Evolutionary conservation across 352 stramenopile species (phyloP).

Genomic region (Globisporangium canariense): DNA sequence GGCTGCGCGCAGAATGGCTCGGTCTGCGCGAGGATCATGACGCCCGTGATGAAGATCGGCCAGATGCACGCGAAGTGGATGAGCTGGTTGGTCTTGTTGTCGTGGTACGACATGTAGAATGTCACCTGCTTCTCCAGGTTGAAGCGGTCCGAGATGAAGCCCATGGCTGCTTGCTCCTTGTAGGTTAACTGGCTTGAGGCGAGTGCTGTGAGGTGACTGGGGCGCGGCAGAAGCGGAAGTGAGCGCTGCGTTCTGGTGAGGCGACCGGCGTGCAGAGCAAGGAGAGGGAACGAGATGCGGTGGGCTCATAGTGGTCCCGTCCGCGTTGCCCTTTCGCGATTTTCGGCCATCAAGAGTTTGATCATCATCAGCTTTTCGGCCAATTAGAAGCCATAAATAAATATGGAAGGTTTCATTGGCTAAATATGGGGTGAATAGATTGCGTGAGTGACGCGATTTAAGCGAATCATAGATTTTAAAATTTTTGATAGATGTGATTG

Average conservation of each 20-base stretch:
- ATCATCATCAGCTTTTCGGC: not conserved
- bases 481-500: not conserved
- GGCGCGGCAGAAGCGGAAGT: slow-evolving; percentile 5
- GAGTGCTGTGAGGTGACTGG: not conserved
- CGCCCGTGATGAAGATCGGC: slow-evolving; percentile 50
- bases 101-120: slow-evolving; percentile 70
- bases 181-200: not conserved
- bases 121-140: slow-evolving; percentile 55
- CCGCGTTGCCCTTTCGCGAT: not conserved
- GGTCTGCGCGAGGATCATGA: slow-evolving; percentile 38
- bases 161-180: slow-evolving; percentile 9
- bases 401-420: not conserved
- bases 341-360: not conserved
- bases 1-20: slow-evolving; percentile 21
- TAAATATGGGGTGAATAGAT: not conserved
- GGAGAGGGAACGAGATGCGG: slow-evolving; percentile 5
- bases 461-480: not conserved
- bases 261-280: not conserved
- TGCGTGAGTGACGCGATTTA: not conserved
- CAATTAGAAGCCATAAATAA: not conserved
- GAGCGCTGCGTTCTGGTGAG: slow-evolving; percentile 1
- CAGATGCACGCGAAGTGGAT: slow-evolving; percentile 69
- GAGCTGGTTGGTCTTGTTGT: slow-evolving; percentile 53
- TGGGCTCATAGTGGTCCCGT: not conserved
- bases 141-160: slow-evolving; percentile 40